Conservation (phyloP, 139 green algal genomes). For the Haematococcus lacustris region DNA sequence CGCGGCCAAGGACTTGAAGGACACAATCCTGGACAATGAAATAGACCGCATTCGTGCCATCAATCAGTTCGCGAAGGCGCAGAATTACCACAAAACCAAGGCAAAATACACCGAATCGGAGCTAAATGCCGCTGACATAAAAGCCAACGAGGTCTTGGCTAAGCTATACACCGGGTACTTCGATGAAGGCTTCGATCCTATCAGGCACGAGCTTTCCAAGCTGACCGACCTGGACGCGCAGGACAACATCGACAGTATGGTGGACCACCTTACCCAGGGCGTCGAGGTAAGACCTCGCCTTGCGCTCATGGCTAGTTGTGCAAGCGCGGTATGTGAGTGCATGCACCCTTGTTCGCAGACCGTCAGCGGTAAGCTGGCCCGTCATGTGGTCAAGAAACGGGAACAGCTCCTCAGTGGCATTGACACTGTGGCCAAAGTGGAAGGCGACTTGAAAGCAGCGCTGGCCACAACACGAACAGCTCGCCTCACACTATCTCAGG, state of each 20-base stretch:
- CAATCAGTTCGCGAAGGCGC: constrained; percentile 12
- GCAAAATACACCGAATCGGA: constrained; percentile 24
- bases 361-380: constrained; percentile 36
- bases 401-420: constrained; percentile 26
- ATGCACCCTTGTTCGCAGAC: too few relatives aligned
- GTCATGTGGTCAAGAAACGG: constrained; percentile 46
- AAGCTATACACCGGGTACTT: constrained; percentile 39
- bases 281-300: constrained; percentile 51
- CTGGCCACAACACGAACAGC: constrained; percentile 22
- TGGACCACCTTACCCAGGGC: constrained; percentile 38
- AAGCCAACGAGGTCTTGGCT: constrained; percentile 24
- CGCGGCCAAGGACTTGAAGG: constrained; percentile 8
- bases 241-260: constrained; percentile 42
- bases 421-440: constrained; percentile 4
- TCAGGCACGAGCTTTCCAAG: constrained; percentile 37
- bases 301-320: too few relatives aligned
- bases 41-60: constrained; percentile 17
- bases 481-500: background rate
- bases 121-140: constrained; percentile 14
- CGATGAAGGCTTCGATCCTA: constrained; percentile 34
- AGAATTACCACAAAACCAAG: background rate
- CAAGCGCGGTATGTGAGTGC: too few relatives aligned
- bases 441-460: constrained; percentile 36
- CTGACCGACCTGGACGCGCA: constrained; percentile 23
- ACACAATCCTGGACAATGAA: constrained; percentile 17